phyloP scores from a whole-genome alignment of 345 rosid genomes.

The Citrus hindsii region DNA sequence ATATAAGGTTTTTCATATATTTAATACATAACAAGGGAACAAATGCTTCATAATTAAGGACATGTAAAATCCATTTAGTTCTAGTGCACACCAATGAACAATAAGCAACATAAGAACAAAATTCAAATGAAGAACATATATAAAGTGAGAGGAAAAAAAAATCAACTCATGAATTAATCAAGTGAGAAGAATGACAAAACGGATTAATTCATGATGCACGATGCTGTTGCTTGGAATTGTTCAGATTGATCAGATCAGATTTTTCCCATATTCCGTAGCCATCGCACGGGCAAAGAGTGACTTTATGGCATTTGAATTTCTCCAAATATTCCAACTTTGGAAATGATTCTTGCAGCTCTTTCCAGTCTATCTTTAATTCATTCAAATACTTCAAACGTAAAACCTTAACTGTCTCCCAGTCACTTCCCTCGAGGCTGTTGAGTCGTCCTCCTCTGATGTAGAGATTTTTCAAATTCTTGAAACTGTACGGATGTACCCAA shows the following conservation, averaged over 20 bases:
- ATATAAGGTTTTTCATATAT: too few relatives aligned
- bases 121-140: not conserved
- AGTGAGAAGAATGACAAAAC: not conserved
- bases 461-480: constrained; percentile 18
- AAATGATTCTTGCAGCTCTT: constrained; percentile 11
- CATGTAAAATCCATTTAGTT: not conserved
- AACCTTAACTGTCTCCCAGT: constrained; percentile 18
- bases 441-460: constrained; percentile 34
- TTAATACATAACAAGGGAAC: not conserved
- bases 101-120: not conserved
- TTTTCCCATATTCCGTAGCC: constrained; percentile 32
- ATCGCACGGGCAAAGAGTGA: constrained; percentile 36
- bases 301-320: constrained; percentile 29
- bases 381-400: constrained; percentile 31
- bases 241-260: not conserved
- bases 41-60: not conserved
- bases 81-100: not conserved
- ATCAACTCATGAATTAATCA: not conserved
- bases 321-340: constrained; percentile 34
- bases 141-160: not conserved
- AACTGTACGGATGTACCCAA: constrained; percentile 19
- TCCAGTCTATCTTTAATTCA: constrained; percentile 26
- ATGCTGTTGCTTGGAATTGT: not conserved
- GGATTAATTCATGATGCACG: not conserved
- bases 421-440: not conserved